Evolutionary conservation across 371 early-diverging fungal genomes (phyloP), one percentile per base, ranked within the genome.

Genomic region (Mucor plumbeus): DNA sequence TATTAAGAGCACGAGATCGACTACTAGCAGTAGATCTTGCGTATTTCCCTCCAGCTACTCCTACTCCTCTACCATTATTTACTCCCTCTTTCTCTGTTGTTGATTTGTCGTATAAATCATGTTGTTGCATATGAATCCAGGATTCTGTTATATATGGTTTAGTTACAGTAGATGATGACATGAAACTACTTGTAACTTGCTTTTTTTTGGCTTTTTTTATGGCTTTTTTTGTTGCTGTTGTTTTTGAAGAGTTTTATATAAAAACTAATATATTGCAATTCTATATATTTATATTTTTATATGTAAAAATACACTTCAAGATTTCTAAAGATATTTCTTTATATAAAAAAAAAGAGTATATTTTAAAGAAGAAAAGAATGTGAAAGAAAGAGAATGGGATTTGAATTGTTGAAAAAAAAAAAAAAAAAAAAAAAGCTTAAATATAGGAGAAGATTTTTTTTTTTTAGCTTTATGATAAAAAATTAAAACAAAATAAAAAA

Each of bases 91-190:
- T n/a, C 40, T 59, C 17, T 26, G 47, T n/a, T 59, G 60, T 26
- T 55, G 64, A 58, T 66, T 69, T 50, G 14, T 61, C 44, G n/a
- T 73, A 57, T 57, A 67, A 76, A 76, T 68, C 68, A 59, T 76
- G 73, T 50, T 80, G 72, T 64, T 81, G 73, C 77, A 76, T 76
- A 74, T 73, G 77, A 65, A 76, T 69, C 81, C 81, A 81, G 67
- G 75, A 69, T 57, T 80, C 76, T 57, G 74, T 66, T 54, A 69
- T 74, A 61, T 76, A 74, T 54, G 75, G 71, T 59, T 76, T 76
- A 44, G 76, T 68, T 61, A 81, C 64, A 59, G 81, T 78, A 67
- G 81, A 74, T 62, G 78, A 81, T 60, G 81, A 78, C 81, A 81
- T 81, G 70, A 72, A 67, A 56, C 54, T 19, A 60, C 13, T 60